A percentile compares a stretch with the other conserved stretches of the same genome.
phyloP scores from a whole-genome alignment of 345 rosid species.

The Rhodamnia argentea region DNA sequence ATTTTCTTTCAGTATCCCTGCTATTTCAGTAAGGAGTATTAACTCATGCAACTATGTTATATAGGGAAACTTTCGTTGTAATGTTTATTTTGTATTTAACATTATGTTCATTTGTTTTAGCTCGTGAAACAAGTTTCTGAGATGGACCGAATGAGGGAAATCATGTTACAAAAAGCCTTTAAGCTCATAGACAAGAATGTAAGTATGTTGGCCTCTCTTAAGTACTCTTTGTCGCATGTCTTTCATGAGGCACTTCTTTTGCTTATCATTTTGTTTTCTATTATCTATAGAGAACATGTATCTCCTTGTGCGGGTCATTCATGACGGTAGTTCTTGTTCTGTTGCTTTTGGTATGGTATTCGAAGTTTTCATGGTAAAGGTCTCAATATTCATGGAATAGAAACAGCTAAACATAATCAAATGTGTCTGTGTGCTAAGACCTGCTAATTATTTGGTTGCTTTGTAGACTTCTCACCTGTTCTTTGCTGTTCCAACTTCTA shows the following conservation, averaged over 20 bases:
- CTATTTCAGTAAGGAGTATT: neutral
- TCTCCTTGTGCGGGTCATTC: neutral
- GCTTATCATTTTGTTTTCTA: neutral
- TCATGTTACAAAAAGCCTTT: conserved; percentile 72
- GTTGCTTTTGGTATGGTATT: neutral
- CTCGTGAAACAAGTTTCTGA: conserved; percentile 82
- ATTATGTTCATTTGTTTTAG: conserved; percentile 20
- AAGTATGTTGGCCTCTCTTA: conserved; percentile 20
- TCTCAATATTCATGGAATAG: neutral
- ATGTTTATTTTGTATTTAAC: neutral
- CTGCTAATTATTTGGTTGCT: neutral
- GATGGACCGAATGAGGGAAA: conserved; percentile 60
- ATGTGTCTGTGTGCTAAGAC: neutral
- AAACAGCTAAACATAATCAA: neutral
- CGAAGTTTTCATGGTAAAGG: neutral
- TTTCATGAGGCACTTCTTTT: neutral
- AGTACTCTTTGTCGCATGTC: conserved; percentile 1
- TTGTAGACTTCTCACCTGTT: neutral
- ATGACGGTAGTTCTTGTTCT: neutral
- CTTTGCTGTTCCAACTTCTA: neutral
- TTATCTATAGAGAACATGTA: neutral
- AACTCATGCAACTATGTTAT: neutral
- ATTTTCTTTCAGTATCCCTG: conserved; percentile 1
- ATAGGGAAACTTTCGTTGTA: neutral
- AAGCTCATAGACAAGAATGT: conserved; percentile 65